Conservation (phyloP, 192 early-diverging fungal genomes). For the Umbelopsis ramanniana region DNA sequence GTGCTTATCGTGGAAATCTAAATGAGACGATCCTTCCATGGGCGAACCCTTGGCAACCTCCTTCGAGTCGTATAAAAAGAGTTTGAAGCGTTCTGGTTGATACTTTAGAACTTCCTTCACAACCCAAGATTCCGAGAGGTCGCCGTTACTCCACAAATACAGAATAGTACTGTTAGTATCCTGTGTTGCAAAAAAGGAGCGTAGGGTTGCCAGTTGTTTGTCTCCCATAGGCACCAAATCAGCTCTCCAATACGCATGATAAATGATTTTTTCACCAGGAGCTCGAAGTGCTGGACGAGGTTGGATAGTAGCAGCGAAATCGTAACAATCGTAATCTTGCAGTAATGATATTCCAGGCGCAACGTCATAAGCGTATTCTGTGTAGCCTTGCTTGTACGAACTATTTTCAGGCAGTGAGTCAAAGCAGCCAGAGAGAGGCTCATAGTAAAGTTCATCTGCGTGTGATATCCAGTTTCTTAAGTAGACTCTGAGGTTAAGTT, state of each 20-base stretch:
- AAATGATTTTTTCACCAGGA: constrained; percentile 29
- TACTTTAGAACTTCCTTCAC: constrained; percentile 33
- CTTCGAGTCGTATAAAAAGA: constrained; percentile 28
- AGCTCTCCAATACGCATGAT: constrained; percentile 49
- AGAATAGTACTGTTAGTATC: constrained; percentile 35
- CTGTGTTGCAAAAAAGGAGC: constrained; percentile 51
- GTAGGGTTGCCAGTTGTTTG: constrained; percentile 45
- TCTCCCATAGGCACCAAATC: constrained; percentile 42
- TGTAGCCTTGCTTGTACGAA: constrained; percentile 26
- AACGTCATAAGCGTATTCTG: constrained; percentile 34
- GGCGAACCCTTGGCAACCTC: constrained; percentile 36
- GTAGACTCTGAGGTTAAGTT: constrained; percentile 45
- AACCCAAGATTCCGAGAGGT: constrained; percentile 26
- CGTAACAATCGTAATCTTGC: constrained; percentile 51
- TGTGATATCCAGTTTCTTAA: constrained; percentile 45
- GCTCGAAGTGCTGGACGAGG: background rate
- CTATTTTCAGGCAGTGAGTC: constrained; percentile 30
- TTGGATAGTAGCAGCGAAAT: constrained; percentile 44
- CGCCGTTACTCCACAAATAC: constrained; percentile 49
- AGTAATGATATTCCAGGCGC: constrained; percentile 36
- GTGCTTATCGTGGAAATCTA: constrained; percentile 40
- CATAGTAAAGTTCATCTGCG: constrained; percentile 35
- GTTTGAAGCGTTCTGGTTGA: constrained; percentile 33
- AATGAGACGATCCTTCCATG: constrained; percentile 38
- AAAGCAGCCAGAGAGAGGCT: constrained; percentile 43